Evolutionary conservation across 2,329 filamentous ascomycete genomes (phyloP), one percentile per base, ranked within the genome.

Genomic region (Penicillium sp.): DNA sequence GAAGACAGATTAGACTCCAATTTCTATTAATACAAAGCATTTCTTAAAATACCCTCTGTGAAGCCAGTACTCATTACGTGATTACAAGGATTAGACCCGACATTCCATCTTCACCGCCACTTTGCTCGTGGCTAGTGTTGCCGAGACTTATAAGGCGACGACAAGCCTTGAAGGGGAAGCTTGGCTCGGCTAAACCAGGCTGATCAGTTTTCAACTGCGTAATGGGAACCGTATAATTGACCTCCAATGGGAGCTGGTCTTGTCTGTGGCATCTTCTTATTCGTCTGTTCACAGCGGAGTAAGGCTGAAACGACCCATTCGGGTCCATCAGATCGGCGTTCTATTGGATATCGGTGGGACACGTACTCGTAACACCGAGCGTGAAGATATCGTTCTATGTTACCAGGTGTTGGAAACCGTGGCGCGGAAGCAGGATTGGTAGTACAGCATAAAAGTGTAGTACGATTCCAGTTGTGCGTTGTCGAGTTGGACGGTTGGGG

Each of bases 111-210:
- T 56, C 57, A 64, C 60, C 56, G 58, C 61, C 53, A 61, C 57
- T 59, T 42, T 44, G 18, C 44, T 35, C 45, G 50, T 53, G 49
- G 56, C 47, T 46, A 22, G 35, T 39, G 50, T 57, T 54, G 50
- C 31, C 56, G 34, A 43, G 51, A 55, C 62, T 62, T 56, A 55
- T 65, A 66, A 50, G 63, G 62, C 66, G 53, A 44, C 29, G 57
- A 63, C 63, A 68, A 68, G 64, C 66, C 59, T 68, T 60, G 14
- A 57, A 61, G 59, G 55, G 55, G 53, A 61, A 64, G 65, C 66
- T 69, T 69, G 61, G 65, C 60, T 55, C 55, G 50, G 49, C 24
- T 38, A 40, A 34, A 3, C 20, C 46, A 34, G 34, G 45, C 6
- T 37, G 32, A 54, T 43, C 31, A 43, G 20, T 39, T 47, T 53